Percentiles rank a stretch among this genome's conserved stretches.
Evolutionary conservation across 148 eudicot genomes (phyloP).

Genomic region (Vaccinium vitisidaea): DNA sequence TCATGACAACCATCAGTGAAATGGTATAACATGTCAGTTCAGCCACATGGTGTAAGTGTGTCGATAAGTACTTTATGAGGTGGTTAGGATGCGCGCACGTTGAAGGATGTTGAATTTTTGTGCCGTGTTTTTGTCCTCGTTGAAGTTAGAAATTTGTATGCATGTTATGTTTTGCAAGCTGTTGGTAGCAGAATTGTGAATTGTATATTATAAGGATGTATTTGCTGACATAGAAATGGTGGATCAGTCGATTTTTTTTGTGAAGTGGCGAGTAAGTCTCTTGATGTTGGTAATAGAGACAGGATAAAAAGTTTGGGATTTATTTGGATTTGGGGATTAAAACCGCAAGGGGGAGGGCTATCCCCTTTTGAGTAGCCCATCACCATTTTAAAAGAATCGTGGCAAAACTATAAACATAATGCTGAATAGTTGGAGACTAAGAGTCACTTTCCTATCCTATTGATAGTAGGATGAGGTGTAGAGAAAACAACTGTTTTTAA

Average conservation of each 20-base stretch:
- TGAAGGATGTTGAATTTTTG: background rate
- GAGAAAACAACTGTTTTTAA: background rate
- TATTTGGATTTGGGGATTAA: background rate
- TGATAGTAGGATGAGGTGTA: background rate
- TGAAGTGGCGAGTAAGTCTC: background rate
- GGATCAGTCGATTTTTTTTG: background rate
- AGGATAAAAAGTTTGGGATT: background rate
- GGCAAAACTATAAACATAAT: background rate
- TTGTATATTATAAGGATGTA: background rate
- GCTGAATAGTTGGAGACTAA: background rate
- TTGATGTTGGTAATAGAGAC: background rate
- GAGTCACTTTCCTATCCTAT: background rate
- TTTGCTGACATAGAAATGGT: background rate
- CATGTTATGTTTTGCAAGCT: background rate
- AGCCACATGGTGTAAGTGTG: background rate
- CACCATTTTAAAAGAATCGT: background rate
- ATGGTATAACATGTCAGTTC: background rate
- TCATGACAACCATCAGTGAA: background rate
- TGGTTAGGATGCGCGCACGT: background rate
- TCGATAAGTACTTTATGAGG: background rate
- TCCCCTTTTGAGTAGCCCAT: background rate
- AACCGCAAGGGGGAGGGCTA: background rate
- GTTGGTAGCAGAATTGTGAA: background rate
- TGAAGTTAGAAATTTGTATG: background rate
- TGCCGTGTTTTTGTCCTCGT: background rate